Base-by-base conservation (phyloP, 2,329 filamentous ascomycete species). In the Myotisia sp. region DNA sequence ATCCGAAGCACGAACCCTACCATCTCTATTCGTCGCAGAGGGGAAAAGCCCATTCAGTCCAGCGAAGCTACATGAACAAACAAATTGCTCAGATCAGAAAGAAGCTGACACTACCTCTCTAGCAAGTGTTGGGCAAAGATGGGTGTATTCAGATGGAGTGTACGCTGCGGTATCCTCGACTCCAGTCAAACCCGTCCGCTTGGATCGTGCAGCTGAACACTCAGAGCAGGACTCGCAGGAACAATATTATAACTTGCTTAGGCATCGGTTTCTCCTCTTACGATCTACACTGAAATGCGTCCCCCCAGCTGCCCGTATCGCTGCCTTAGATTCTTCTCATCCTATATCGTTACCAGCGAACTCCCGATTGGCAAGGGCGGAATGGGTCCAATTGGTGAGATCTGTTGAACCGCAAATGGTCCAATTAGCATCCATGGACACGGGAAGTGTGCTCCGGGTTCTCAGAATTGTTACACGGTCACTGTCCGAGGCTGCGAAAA, bases 121-220 rank as follows among this genome's bases (percentile, higher is more conserved):
- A n/a, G n/a, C n/a, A n/a, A n/a, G n/a, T 8, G 20, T 23, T n/a
- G 26, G 16, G 14, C 14, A 19, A 12, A 59, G 69, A 36, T 79
- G 78, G 7, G 76, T 73, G 49, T 90, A 82, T 52, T 63, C 74
- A 10, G 81, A 92, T 45, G 85, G 84, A 31, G 79, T 82, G 23
- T 93, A 84, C 52, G 72, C 78, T 16, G 79, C 76, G 3, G 63
- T 68, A 2, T 67, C 72, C 0, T 58, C 52, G 18, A 48, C 56
- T 55, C 14, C 42, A 43, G 6, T 31, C 29, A 19, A 22, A 23
- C 6, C 60, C 67, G 2, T 47, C 55, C 18, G n/a, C n/a, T n/a
- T n/a, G n/a, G n/a, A n/a, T n/a, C n/a, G n/a, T n/a, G 39, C 53
- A 18, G 44, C 44, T 1, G 40, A 46, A 6, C 51, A 54, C 16